Percentiles rank a stretch among this genome's conserved stretches.
Evolutionary conservation across 306 rosid genomes (phyloP).

Genomic region (Begonia masoniana): DNA sequence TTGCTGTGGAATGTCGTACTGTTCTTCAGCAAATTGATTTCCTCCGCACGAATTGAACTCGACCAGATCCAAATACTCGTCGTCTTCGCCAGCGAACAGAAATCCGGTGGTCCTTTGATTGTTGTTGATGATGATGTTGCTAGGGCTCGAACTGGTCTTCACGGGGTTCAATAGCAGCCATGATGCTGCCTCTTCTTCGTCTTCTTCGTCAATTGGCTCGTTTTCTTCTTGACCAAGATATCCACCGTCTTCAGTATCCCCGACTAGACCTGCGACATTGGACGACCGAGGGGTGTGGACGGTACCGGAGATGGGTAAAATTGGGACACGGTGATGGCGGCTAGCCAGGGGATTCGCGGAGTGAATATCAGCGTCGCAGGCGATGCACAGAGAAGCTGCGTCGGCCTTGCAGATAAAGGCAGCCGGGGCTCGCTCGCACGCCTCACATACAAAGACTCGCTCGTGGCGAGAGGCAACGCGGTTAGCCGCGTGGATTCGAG

Average conservation of each 20-base stretch:
- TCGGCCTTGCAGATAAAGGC: conserved; percentile 83
- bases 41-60: conserved; percentile 49
- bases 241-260: conserved; percentile 8
- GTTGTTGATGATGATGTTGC: not conserved
- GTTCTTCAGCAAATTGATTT: conserved; percentile 19
- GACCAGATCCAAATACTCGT: conserved; percentile 74
- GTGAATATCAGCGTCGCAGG: conserved; percentile 84
- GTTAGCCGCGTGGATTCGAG: conserved; percentile 45
- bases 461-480: conserved; percentile 48
- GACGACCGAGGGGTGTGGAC: conserved; percentile 19
- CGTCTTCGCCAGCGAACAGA: conserved; percentile 60
- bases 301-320: conserved; percentile 36
- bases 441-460: conserved; percentile 82
- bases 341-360: conserved; percentile 84
- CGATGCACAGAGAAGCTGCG: conserved; percentile 66
- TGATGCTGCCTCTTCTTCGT: conserved; percentile 71
- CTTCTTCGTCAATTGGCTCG: conserved; percentile 31
- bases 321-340: conserved; percentile 89
- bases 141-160: conserved; percentile 9
- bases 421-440: conserved; percentile 80
- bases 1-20: conserved; percentile 13
- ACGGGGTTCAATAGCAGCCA: conserved; percentile 71
- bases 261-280: not conserved
- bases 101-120: conserved; percentile 30
- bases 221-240: conserved; percentile 28